Conservation (phyloP, 768 basidiomycete species). For the Tricholoma terreum region DNA sequence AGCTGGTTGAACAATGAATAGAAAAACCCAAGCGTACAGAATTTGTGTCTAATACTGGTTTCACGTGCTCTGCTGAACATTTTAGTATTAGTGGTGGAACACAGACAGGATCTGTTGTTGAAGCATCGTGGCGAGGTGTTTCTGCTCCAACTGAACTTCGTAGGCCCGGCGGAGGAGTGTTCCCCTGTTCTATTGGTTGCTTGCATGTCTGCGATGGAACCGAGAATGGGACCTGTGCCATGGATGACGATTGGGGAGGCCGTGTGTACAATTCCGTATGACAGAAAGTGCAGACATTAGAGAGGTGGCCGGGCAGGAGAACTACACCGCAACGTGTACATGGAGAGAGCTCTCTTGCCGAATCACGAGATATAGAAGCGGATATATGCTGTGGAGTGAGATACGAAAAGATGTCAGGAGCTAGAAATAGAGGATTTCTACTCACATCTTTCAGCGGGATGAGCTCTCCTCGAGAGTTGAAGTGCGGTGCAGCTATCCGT, state of each 20-base stretch:
- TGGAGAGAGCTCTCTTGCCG: constrained; percentile 1
- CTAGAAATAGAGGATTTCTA: background rate
- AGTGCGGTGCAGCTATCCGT: constrained; percentile 8
- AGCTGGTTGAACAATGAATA: background rate
- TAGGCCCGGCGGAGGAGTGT: background rate
- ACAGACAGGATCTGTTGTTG: background rate
- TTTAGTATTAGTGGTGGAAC: background rate
- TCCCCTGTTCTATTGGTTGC: background rate
- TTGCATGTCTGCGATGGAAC: background rate
- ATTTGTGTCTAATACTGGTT: background rate
- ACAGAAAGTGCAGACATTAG: constrained; percentile 9
- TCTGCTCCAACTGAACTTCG: background rate
- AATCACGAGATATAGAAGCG: background rate
- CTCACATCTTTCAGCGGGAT: background rate
- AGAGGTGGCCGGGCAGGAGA: background rate
- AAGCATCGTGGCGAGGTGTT: no score
- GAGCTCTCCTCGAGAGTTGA: constrained; percentile 17
- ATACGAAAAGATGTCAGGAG: background rate
- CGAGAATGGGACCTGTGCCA: background rate
- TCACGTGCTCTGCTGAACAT: background rate
- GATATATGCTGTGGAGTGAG: background rate
- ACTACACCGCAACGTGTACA: constrained; percentile 9
- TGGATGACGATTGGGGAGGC: background rate
- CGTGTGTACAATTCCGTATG: background rate
- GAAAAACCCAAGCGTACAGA: background rate